These are phyloP conservation scores for Aspergillus novofumigatus DNA, from an alignment of 2,329 filamentous ascomycete species.

Conservation along the genomic window DNA sequence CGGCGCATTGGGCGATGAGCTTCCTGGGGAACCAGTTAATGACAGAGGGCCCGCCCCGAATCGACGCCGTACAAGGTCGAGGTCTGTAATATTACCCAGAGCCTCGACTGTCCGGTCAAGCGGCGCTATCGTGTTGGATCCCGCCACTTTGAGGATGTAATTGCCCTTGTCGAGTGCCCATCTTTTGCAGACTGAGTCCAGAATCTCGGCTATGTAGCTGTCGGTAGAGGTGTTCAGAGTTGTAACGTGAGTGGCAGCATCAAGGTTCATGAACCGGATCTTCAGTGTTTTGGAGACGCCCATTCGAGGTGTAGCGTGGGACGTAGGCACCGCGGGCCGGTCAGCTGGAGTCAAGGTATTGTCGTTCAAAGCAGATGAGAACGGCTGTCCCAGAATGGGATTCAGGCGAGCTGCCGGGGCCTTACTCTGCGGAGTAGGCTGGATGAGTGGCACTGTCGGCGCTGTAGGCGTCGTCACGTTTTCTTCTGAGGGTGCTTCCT, in stretches of 20 bases:
- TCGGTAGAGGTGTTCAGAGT: conserved; percentile 58
- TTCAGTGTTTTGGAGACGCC: conserved; percentile 56
- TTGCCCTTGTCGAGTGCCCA: conserved; percentile 62
- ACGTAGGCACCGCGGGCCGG: conserved; percentile 40
- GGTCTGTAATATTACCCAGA: conserved; percentile 55
- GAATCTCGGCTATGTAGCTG: conserved; percentile 64
- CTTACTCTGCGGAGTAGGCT: conserved; percentile 21
- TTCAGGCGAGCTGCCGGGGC: conserved; percentile 28
- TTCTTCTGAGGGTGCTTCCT: conserved; percentile 28
- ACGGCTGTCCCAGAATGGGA: conserved; percentile 44
- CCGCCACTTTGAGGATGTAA: conserved; percentile 59
- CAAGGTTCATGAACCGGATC: conserved; percentile 58
- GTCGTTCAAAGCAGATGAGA: conserved; percentile 44
- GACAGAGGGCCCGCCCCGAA: conserved; percentile 59
- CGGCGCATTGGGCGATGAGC: conserved; percentile 61
- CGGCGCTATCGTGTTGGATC: conserved; percentile 60
- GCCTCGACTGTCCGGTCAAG: conserved; percentile 63
- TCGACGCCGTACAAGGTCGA: conserved; percentile 59
- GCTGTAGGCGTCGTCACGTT: conserved; percentile 21
- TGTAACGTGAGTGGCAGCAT: conserved; percentile 51
- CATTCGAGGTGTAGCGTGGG: conserved; percentile 51
- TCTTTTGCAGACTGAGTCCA: conserved; percentile 59
- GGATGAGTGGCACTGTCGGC: conserved; percentile 16
- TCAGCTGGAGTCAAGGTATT: conserved; percentile 44
- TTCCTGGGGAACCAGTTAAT: conserved; percentile 56